These are phyloP conservation scores for Polytrichum formosum DNA, from an alignment of 225 moss, liverwort and hornwort genomes.

Conservation along the genomic window DNA sequence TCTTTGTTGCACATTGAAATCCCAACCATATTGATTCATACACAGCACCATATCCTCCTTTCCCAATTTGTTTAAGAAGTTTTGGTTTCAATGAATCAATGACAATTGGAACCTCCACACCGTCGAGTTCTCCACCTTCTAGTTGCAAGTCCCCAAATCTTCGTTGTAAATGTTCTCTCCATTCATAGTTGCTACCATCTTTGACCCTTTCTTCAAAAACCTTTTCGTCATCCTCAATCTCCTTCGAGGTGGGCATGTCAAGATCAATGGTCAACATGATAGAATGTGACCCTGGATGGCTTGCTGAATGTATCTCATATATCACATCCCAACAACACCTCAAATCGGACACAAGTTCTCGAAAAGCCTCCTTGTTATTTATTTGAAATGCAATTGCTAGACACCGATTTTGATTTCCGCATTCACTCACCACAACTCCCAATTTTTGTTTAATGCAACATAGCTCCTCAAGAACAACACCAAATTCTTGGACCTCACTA, in stretches of 20 bases:
- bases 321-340: background rate
- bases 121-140: background rate
- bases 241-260: background rate
- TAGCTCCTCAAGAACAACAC: background rate
- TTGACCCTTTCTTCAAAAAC: background rate
- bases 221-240: background rate
- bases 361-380: background rate
- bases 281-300: too few relatives aligned
- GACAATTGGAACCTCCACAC: background rate
- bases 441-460: background rate
- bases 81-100: background rate
- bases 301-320: too few relatives aligned
- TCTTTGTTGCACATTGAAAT: conserved; percentile 17
- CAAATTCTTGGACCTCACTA: background rate
- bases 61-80: background rate
- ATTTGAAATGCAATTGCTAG: background rate
- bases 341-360: background rate
- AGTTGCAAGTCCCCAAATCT: background rate
- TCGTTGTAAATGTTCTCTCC: background rate
- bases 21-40: conserved; percentile 3
- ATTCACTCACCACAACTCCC: background rate
- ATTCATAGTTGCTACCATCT: background rate
- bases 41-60: background rate
- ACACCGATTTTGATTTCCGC: background rate
- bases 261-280: background rate